Evolutionary conservation across 164 flowering plant genomes (phyloP).

Genomic region (Buxus sempervirens): DNA sequence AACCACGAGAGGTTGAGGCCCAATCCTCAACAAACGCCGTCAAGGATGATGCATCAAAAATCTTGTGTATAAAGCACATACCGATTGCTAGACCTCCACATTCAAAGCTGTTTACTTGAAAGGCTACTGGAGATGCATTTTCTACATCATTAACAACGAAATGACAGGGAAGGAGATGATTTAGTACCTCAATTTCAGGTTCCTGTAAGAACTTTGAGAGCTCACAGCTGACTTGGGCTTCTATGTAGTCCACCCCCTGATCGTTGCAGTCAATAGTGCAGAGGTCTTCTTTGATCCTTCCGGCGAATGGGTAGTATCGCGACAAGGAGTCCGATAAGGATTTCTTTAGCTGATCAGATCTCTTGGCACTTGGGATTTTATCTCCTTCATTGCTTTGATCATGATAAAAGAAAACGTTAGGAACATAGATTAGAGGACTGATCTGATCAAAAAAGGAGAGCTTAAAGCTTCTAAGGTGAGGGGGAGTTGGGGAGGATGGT

Average conservation of each 20-base stretch:
- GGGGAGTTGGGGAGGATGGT: too few species aligned
- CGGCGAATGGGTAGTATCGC: slow-evolving; percentile 34
- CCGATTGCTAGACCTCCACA: slow-evolving; percentile 34
- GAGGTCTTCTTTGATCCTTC: slow-evolving; percentile 17
- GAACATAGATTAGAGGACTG: too few species aligned
- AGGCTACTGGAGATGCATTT: background rate
- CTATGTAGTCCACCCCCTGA: slow-evolving; percentile 27
- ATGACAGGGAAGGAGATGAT: slow-evolving; percentile 26
- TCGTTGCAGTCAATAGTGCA: slow-evolving; percentile 38
- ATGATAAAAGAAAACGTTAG: too few species aligned
- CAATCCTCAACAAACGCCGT: slow-evolving; percentile 20
- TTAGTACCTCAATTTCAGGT: slow-evolving; percentile 15
- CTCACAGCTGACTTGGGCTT: slow-evolving; percentile 18
- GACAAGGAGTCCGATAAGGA: slow-evolving; percentile 25
- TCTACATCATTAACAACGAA: background rate
- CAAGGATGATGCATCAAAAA: slow-evolving; percentile 15
- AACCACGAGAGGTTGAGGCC: slow-evolving; percentile 15
- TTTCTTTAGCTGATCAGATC: slow-evolving; percentile 1
- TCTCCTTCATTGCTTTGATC: too few species aligned
- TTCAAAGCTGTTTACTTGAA: slow-evolving; percentile 24
- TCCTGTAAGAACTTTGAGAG: slow-evolving; percentile 18
- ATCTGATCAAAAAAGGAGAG: too few species aligned
- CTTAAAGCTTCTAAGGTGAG: too few species aligned
- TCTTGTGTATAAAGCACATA: slow-evolving; percentile 18
- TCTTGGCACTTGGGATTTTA: background rate